A percentile compares a stretch with the other conserved stretches of the same genome.
Conservation (phyloP, 2,329 filamentous ascomycete genomes). For the Byssothecium circinans region DNA sequence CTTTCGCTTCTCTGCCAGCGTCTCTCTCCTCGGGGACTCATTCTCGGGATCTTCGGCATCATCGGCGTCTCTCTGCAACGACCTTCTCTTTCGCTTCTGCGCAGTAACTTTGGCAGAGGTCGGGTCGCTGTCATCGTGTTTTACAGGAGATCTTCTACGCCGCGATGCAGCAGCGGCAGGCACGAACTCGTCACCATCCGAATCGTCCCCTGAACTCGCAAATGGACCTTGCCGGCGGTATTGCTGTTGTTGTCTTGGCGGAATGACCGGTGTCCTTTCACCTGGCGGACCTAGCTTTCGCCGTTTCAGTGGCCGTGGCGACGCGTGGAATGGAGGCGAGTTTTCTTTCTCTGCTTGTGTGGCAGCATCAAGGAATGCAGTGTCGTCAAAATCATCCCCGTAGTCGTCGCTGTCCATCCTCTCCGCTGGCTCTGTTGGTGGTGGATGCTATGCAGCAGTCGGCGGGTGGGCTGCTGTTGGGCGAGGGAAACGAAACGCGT, state of each 20-base stretch:
- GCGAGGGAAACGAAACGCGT: constrained; percentile 25
- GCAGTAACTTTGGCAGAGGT: constrained; percentile 10
- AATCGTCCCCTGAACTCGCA: constrained; percentile 27
- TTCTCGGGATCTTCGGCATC: constrained; percentile 13
- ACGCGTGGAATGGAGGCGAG: constrained; percentile 35
- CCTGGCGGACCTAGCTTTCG: constrained; percentile 32
- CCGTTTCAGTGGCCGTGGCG: constrained; percentile 42
- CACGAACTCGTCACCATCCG: constrained; percentile 14
- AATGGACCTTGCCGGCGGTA: constrained; percentile 24
- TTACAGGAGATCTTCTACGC: background rate
- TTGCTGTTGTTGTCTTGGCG: constrained; percentile 20
- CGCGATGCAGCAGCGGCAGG: constrained; percentile 7
- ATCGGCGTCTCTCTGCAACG: constrained; percentile 13
- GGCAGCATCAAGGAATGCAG: constrained; percentile 64
- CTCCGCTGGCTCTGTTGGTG: background rate
- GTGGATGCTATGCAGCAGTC: background rate
- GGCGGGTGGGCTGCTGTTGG: constrained; percentile 2
- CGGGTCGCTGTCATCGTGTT: constrained; percentile 6
- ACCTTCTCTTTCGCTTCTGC: constrained; percentile 17
- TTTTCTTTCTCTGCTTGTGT: constrained; percentile 51
- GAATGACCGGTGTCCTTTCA: constrained; percentile 25
- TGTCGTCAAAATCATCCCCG: constrained; percentile 65
- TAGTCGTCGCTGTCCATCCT: constrained; percentile 56
- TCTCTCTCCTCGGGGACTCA: constrained; percentile 25
- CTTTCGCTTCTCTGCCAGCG: constrained; percentile 39